Evolutionary conservation across 1,284 basidiomycete species (phyloP).

Genomic region (Moesziomyces antarcticus): DNA sequence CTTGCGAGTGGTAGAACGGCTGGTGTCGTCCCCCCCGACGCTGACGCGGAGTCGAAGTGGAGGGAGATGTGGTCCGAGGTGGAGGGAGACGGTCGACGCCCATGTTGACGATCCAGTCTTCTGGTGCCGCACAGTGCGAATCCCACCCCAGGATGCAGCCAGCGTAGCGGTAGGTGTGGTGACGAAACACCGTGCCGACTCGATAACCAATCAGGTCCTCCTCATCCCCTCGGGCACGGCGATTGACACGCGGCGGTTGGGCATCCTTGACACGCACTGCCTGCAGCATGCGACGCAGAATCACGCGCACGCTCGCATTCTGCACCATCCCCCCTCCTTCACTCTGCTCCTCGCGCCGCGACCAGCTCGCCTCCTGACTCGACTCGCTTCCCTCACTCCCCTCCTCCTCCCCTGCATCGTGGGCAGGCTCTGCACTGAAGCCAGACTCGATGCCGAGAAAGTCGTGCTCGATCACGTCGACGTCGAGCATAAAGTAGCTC

Average conservation of each 20-base stretch:
- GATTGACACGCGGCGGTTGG: constrained; percentile 15
- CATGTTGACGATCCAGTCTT: constrained; percentile 55
- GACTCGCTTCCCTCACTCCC: constrained; percentile 30
- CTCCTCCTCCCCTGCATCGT: constrained; percentile 4
- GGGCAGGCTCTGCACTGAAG: not conserved
- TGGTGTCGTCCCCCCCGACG: constrained; percentile 29
- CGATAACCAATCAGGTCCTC: constrained; percentile 17
- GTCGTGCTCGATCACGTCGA: constrained; percentile 29
- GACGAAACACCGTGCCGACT: constrained; percentile 51
- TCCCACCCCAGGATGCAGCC: constrained; percentile 48
- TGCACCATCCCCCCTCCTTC: constrained; percentile 4
- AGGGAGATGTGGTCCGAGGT: not conserved
- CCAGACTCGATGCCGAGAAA: constrained; percentile 17
- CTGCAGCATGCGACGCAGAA: constrained; percentile 28
- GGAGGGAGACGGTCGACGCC: constrained; percentile 40
- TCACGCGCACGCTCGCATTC: constrained; percentile 10
- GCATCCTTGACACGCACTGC: constrained; percentile 21
- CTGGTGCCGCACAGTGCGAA: constrained; percentile 36
- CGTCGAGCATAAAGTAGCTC: constrained; percentile 39
- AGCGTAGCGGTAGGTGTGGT: constrained; percentile 49
- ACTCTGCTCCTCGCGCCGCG: not conserved
- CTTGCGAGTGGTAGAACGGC: constrained; percentile 42
- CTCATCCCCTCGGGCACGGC: constrained; percentile 6
- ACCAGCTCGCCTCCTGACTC: constrained; percentile 22
- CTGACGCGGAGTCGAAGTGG: not conserved